Conservation (phyloP, 2,329 filamentous ascomycete genomes). For the Paecilomyces fulvus region DNA sequence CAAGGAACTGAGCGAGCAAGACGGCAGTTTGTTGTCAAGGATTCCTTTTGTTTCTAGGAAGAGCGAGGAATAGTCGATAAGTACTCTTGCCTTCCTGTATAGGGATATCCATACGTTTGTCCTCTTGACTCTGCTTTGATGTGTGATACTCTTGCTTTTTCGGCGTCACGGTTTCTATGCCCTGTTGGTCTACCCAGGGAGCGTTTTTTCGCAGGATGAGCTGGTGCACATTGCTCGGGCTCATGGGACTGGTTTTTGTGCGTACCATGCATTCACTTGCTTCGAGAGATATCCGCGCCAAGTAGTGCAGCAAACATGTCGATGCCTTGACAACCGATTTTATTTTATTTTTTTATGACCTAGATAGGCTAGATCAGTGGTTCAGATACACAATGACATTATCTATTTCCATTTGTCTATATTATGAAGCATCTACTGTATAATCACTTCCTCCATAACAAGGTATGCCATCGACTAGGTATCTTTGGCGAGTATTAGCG, state of each 20-base stretch:
- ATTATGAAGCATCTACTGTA: too few species aligned
- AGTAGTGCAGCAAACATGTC: background rate
- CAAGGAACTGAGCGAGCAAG: constrained; percentile 9
- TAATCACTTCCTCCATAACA: too few species aligned
- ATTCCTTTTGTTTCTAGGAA: constrained; percentile 6
- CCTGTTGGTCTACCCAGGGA: background rate
- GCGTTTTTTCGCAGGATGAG: background rate
- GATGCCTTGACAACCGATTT: background rate
- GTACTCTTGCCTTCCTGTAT: background rate
- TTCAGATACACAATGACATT: background rate
- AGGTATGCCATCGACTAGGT: too few species aligned
- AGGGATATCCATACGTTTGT: background rate
- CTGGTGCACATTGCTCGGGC: background rate
- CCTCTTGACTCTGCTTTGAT: background rate
- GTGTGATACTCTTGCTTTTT: background rate
- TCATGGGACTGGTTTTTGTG: background rate
- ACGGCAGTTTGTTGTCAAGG: background rate
- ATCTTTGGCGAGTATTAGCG: too few species aligned
- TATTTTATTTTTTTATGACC: background rate
- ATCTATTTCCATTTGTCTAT: background rate
- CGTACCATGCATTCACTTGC: background rate
- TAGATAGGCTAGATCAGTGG: background rate
- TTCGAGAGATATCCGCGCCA: background rate
- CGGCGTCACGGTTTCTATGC: too few species aligned
- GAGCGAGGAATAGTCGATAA: constrained; percentile 7